Percentiles rank a stretch among this genome's conserved stretches.
phyloP scores from a whole-genome alignment of 352 stramenopile species.

The Pythium monospermum region DNA sequence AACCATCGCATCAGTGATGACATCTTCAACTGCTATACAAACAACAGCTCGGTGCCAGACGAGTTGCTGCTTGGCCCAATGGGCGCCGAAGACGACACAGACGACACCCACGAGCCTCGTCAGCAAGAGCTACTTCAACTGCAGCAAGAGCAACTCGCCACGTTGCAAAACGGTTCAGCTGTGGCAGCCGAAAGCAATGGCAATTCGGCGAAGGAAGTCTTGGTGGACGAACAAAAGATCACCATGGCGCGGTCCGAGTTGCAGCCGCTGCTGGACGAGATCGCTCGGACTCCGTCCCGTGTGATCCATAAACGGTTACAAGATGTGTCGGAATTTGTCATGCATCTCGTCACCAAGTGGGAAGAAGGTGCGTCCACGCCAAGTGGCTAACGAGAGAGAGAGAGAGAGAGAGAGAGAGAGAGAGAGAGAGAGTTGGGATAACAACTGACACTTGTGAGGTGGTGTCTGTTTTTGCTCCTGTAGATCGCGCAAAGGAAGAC shows the following conservation, averaged over 20 bases:
- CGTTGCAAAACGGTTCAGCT: not conserved
- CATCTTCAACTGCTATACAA: slow-evolving; percentile 75
- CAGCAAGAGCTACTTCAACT: not conserved
- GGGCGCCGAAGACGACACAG: not conserved
- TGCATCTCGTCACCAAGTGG: slow-evolving; percentile 66
- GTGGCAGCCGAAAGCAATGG: not conserved
- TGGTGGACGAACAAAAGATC: slow-evolving; percentile 56
- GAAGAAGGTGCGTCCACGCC: slow-evolving; percentile 50
- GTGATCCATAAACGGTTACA: slow-evolving; percentile 74
- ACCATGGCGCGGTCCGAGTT: slow-evolving; percentile 54
- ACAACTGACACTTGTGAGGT: not conserved
- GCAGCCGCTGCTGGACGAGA: slow-evolving; percentile 52
- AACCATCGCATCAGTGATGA: slow-evolving; percentile 76
- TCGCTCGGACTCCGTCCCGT: slow-evolving; percentile 47
- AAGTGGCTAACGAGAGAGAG: too few relatives aligned
- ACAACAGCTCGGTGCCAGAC: slow-evolving; percentile 75
- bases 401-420: too few relatives aligned
- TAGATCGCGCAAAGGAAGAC: slow-evolving; percentile 21
- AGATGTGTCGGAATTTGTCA: slow-evolving; percentile 71
- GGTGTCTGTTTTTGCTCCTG: not conserved
- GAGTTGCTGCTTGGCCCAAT: slow-evolving; percentile 53
- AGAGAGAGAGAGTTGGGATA: too few relatives aligned
- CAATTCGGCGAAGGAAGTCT: slow-evolving; percentile 29
- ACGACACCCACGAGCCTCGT: not conserved
- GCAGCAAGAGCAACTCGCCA: not conserved